Base-by-base conservation (phyloP, 164 flowering plant genomes). In the Tinospora cordifolia region DNA sequence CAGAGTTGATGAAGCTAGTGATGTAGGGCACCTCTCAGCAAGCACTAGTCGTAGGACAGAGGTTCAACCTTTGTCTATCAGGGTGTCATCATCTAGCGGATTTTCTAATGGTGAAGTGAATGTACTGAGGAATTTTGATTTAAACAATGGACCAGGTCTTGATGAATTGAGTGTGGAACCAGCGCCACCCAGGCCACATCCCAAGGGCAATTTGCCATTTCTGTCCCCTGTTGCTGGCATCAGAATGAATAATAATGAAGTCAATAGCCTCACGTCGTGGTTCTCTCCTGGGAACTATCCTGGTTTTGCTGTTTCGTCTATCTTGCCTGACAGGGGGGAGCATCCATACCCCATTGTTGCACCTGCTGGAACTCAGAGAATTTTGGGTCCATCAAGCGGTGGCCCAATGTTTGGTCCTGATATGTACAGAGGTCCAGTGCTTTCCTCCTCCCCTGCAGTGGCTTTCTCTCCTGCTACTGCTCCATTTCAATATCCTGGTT, bases 371-470 rank as follows among this genome's bases (percentile, higher is more conserved):
- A 69, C 83, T 0, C 96, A 81, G 39, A 81, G 96, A 75, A 77
- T 85, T 7, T 24, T 87, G 66, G 84, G 83, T 34, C 80, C 87
- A 62, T 69, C 85, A 15, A 22, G 87, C 54, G 84, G 80, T 69
- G 82, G 77, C 65, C 44, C 74, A 1, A 73, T 83, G 58, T 91
- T 87, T 73, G 74, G 78, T 73, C 83, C 84, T 39, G 97, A 91
- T 69, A 71, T 80, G 17, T 92, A 82, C 72, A 78, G 94, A 72
- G 90, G 87, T 10, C 81, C 95, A 6, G 89, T 90, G 49, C 78
- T 93, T 69, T 81, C 96, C 51, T 90, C 97, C 21, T 85, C 97
- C 39, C 90, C 91, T 63, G 90, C 92, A 12, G 75, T 84, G 60
- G 79, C 87, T 2, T 88, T 84, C 44, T 77, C 85, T 17, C 36